Base-by-base conservation (phyloP, 805 yeast species). In the Wickerhamiella musiphila region DNA sequence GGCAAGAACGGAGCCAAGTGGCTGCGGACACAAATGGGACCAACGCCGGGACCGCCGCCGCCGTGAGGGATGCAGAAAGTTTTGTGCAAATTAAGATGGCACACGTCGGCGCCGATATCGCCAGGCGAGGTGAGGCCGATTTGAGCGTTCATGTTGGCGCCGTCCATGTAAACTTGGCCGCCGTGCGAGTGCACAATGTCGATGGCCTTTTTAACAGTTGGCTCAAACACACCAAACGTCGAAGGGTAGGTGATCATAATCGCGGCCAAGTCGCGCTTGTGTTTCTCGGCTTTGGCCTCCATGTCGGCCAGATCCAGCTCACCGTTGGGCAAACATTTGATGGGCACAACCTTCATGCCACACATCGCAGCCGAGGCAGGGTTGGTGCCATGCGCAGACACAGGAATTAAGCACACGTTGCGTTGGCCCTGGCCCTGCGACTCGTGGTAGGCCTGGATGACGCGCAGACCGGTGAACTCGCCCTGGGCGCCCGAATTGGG, bases 41-140 rank as follows among this genome's bases (percentile, higher is more conserved):
- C 98, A 48, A 83, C 93, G 51, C 96, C 98, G 26, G 98, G 98
- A 26, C 98, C 98, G 53, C 98, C 98, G 52, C 98, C 98, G 50
- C 98, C 98, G 50, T 90, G 98, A 34, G 94, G 92, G 49, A 90
- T 82, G 28, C 95, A 83, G 63, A 90, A 90, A 1, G 98, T 90
- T 61, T 90, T 90, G 64, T 90, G 98, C 52, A 90, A 65, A 55
- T 90, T 90, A 61, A 90, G 67, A 50, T 90, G 98, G 56, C 98
- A 90, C 26, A 90, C 96, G 58, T 90, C 98, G 9, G 96, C 96
- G 33, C 95, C 96, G 45, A 90, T 61, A 51, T 83, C 95, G 36
- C 96, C 98, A 7, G 98, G 96, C 5, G 93, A 78, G 0, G 96
- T 86, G 38, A 90, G 65, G 10, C 98, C 98, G 30, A 90, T 93